Conservation (phyloP, 148 eudicot genomes). For the Heliosperma pusillum region DNA sequence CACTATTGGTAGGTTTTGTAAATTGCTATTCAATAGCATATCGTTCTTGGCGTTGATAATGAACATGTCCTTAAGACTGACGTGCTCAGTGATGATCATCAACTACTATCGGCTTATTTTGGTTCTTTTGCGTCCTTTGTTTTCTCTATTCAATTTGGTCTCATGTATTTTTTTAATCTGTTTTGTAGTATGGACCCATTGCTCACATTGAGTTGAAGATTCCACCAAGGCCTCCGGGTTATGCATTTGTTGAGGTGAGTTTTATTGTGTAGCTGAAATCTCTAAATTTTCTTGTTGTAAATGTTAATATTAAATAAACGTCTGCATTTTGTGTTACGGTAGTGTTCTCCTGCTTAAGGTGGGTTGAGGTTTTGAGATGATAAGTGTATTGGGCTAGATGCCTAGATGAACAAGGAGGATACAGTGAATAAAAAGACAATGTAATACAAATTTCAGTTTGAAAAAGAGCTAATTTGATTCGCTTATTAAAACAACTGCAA, state of each 20-base stretch:
- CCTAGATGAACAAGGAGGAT: not conserved
- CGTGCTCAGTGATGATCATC: not conserved
- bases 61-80: not conserved
- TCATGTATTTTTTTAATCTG: not conserved
- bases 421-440: not conserved
- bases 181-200: constrained; percentile 79
- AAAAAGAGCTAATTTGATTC: not conserved
- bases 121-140: not conserved
- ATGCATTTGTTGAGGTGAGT: constrained; percentile 94
- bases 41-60: not conserved
- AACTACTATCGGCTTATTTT: not conserved
- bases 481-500: not conserved
- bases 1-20: not conserved
- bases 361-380: not conserved
- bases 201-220: constrained; percentile 89
- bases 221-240: constrained; percentile 98
- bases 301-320: not conserved
- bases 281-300: not conserved
- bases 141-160: not conserved
- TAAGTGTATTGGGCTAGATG: not conserved
- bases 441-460: not conserved
- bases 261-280: not conserved
- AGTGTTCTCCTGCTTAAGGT: not conserved
- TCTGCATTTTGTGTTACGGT: not conserved
- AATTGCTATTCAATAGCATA: not conserved